Base-by-base conservation (phyloP, 768 basidiomycete species). In the Tylopilus rubrobrunneus region DNA sequence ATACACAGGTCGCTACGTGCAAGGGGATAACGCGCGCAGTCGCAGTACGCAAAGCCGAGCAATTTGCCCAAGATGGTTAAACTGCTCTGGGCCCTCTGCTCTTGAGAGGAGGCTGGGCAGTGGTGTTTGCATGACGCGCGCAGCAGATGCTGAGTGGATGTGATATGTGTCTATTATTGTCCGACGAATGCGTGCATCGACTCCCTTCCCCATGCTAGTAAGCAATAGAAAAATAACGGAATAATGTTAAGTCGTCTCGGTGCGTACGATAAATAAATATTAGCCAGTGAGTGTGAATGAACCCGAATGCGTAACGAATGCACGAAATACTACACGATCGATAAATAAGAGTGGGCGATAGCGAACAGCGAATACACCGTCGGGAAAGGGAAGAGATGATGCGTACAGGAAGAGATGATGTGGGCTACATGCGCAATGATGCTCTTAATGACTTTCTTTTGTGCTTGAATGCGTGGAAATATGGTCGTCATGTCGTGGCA, bases 181-280 rank as follows among this genome's bases (percentile, higher is more conserved):
- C 15, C 40, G 23, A 52, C 39, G n/a, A 39, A 39, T 19, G n/a
- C 6, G 21, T 54, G 31, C 29, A 28, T 46, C 41, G 29, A 47
- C 40, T 6, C 34, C 43, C 34, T 33, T 41, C 43, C 19, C 44
- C 43, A 29, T n/a, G 19, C 5, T 51, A 15, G 4, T 4, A 17
- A 45, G n/a, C 28, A 33, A 52, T 45, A 42, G 47, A 44, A 36
- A 56, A 56, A 56, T 46, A 59, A 28, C 44, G 40, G 43, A 37
- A 39, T 39, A 39, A 59, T 31, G 53, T 62, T 51, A 53, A 19
- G 40, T 28, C 34, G 34, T 29, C 42, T 40, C 37, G 19, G 42
- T 55, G 57, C 48, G 51, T 60, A 48, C 28, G 52, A 51, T 54
- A 41, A 60, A 59, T 61, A 61, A 59, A 62, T 67, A 59, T 51